Evolutionary conservation across 257 asterid genomes (phyloP).

Genomic region (Coffea canephora): DNA sequence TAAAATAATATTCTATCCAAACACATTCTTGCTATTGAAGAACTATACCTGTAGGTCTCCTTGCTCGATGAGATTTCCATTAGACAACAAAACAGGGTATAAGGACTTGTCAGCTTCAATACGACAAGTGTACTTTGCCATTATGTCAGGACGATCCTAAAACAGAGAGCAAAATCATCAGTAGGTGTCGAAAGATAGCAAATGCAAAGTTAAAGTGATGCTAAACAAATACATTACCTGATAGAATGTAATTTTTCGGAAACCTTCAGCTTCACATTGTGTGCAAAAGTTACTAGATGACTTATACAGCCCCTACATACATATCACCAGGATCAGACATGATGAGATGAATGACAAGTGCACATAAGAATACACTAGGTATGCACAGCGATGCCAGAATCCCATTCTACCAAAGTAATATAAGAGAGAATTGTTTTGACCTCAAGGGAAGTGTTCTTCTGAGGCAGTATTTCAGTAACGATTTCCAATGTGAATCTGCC

Average conservation of each 20-base stretch:
- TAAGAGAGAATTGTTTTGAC: slow-evolving; percentile 30
- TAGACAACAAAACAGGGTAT: slow-evolving; percentile 86
- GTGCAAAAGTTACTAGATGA: slow-evolving; percentile 95
- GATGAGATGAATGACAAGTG: slow-evolving; percentile 1
- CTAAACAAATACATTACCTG: slow-evolving; percentile 47
- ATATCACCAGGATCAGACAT: slow-evolving; percentile 20
- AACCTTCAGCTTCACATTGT: slow-evolving; percentile 98
- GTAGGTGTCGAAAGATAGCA: slow-evolving; percentile 2
- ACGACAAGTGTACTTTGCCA: slow-evolving; percentile 90
- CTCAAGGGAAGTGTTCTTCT: slow-evolving; percentile 88
- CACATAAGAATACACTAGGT: not conserved
- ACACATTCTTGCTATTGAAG: not conserved
- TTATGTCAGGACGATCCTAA: slow-evolving; percentile 96
- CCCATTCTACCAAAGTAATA: not conserved
- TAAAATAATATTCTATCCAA: no score
- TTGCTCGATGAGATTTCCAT: slow-evolving; percentile 85
- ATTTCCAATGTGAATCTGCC: slow-evolving; percentile 72
- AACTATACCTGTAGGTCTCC: slow-evolving; percentile 75
- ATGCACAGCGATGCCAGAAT: not conserved
- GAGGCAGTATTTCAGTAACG: slow-evolving; percentile 84
- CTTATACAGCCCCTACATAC: slow-evolving; percentile 85
- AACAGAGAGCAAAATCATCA: slow-evolving; percentile 23
- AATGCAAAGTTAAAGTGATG: not conserved
- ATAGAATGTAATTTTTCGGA: slow-evolving; percentile 84
- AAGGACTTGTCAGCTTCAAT: slow-evolving; percentile 87